Evolutionary conservation across 768 basidiomycete genomes (phyloP), one percentile per base, ranked within the genome.

Genomic region (Suillus tomentosus): DNA sequence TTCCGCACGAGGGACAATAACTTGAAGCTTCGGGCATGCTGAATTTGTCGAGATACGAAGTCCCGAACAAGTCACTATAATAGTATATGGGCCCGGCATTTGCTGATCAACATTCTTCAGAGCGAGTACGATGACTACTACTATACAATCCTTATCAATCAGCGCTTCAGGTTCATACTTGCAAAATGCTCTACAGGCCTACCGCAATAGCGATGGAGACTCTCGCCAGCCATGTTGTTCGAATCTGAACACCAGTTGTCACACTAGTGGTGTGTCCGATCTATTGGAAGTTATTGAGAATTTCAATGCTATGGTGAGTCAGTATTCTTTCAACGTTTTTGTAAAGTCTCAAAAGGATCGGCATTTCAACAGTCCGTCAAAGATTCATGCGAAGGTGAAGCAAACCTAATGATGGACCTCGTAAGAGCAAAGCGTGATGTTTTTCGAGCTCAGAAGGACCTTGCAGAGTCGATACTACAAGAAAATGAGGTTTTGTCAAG

Each of bases 301-400:
- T 48, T 48, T 48, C 47, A 48, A 48, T 48, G 22, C 47, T 48
- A 48, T 48, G 22, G 47, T 48, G 47, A 48, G 47, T 48, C 22
- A 24, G 22, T 27, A 2, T 27, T 48, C 47, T 48, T 45, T 45
- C 19, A 11, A 42, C 5, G 0, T 42, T 42, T 42, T 42, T 17
- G 15, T 42, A 17, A 42, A 42, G 5, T 42, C 40, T 42, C 40
- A 42, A 17, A 42, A 42, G 5, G 6, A 42, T 36, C 34, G 34
- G 34, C 34, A 36, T 36, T 36, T 36, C 34, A 47, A 47, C 45
- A 47, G 45, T 47, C 45, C 10, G 2, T 47, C 45, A 22, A 9
- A 45, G 43, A 45, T 45, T 7, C 43, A 45, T 45, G 19, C 19
- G 43, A 45, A 3, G 8, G 43, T 47, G 45, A 47, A 47, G 45